Base-by-base conservation (phyloP, 2,329 filamentous ascomycete species). In the Orbilia ellipsospora region DNA sequence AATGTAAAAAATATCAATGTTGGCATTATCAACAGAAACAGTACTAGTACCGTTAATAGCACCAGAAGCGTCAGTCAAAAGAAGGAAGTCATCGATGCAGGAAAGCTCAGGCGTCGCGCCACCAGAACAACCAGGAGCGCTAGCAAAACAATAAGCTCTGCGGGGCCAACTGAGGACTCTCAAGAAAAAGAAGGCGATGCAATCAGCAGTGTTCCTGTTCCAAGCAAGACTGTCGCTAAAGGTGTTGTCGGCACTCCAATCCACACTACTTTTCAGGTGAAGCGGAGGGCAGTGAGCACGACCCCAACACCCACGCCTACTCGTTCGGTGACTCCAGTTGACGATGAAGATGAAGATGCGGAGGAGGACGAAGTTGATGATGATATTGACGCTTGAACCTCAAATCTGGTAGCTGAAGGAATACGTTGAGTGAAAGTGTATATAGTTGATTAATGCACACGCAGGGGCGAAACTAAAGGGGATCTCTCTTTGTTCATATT, bases 141-240 rank as follows among this genome's bases (percentile, higher is more conserved):
- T 10, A 52, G 15, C 16, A 18, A 13, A 23, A 52, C 48, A 4
- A 18, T 23, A 18, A 23, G 5, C 20, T 5, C 48, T 23, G 18
- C 16, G 6, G 20, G n/a, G 16, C 40, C 36, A 45, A 59, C 36
- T 6, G 36, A 45, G 40, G 50, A 26, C n/a, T 13, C n/a, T 7
- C 16, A 52, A 23, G 50, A 52, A 26, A n/a, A 52, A 52, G 50
- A 52, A 26, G 50, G 18, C 1, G 50, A 52, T 6, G 50, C 26
- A 13, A 52, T 26, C 16, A 26, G 16, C n/a, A n/a, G 13, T 52
- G 50, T 7, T 18, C 20, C 50, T 1, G 18, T 3, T 1, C n/a
- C 15, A n/a, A 36, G 31, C 8, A 36, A 6, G 31, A 36, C 6
- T 36, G 31, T 36, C 31, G 31, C 31, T 36, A 36, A 36, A 36